Conservation (phyloP, 176 grass and related monocot genomes). For the barley (Hordeum vulgare) region DNA sequence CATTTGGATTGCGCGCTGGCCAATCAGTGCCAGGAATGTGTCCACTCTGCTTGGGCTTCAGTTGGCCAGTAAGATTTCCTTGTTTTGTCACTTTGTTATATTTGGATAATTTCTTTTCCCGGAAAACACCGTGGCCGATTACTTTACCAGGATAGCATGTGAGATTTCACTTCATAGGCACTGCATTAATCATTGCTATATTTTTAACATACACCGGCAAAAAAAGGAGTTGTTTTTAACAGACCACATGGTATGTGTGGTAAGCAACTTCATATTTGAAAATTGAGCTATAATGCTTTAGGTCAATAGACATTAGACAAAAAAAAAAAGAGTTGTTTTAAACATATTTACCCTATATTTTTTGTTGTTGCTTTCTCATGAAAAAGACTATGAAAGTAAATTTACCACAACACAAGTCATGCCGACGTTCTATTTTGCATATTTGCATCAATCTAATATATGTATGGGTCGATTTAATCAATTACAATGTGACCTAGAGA, state of each 20-base stretch:
- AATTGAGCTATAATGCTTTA: no score
- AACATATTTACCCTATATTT: not conserved
- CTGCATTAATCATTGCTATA: no score
- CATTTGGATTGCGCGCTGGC: constrained; percentile 26
- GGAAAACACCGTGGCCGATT: not conserved
- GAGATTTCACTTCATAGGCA: not conserved
- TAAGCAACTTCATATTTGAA: no score
- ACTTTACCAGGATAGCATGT: not conserved
- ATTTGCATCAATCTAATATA: no score
- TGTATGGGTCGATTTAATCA: not conserved
- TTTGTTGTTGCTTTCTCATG: not conserved
- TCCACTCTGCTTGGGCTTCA: not conserved
- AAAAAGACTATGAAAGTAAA: not conserved
- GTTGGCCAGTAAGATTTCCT: constrained; percentile 5
- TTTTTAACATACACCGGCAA: no score
- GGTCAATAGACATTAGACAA: no score
- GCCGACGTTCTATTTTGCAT: no score
- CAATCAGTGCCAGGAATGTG: constrained; percentile 29
- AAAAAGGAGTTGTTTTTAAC: no score
- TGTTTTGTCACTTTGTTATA: not conserved
- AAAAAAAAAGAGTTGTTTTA: no score
- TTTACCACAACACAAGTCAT: no score
- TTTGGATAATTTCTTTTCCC: not conserved
- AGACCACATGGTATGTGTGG: no score
- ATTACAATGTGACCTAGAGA: not conserved